phyloP scores from a whole-genome alignment of 2,329 filamentous ascomycete species.

The Ophiocordyceps unilateralis region DNA sequence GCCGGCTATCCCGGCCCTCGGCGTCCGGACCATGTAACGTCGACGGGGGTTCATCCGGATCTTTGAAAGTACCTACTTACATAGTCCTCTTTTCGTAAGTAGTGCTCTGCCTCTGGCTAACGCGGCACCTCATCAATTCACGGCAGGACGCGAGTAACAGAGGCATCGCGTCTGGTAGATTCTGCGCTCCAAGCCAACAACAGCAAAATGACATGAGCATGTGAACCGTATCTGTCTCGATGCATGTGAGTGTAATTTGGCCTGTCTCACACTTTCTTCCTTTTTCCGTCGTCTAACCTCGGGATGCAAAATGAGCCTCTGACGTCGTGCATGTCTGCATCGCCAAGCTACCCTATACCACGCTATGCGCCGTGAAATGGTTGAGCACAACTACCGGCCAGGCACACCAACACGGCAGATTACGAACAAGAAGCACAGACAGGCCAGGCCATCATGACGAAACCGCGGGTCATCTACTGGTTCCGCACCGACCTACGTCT shows the following conservation, averaged over 20 bases:
- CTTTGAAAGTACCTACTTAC: no score
- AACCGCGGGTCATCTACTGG: constrained; percentile 49
- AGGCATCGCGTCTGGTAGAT: not conserved
- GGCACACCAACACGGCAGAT: no score
- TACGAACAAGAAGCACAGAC: not conserved
- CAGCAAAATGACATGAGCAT: not conserved
- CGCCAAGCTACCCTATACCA: not conserved
- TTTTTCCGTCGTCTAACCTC: not conserved
- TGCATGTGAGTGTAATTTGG: not conserved
- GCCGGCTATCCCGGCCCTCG: no score
- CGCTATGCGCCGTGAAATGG: not conserved
- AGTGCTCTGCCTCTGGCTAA: not conserved
- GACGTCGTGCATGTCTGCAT: not conserved
- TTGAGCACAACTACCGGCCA: no score
- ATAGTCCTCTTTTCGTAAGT: no score
- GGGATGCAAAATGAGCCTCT: not conserved
- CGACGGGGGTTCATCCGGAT: no score
- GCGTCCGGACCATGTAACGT: no score
- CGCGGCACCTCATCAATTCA: not conserved
- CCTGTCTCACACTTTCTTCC: not conserved
- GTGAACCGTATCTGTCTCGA: not conserved
- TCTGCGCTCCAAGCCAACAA: not conserved
- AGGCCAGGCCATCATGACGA: constrained; percentile 10
- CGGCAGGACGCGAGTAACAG: no score
- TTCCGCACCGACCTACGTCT: constrained; percentile 63